Evolutionary conservation across 2,329 filamentous ascomycete species (phyloP), one percentile per base, ranked within the genome.

Genomic region (Corynespora cassiicola): DNA sequence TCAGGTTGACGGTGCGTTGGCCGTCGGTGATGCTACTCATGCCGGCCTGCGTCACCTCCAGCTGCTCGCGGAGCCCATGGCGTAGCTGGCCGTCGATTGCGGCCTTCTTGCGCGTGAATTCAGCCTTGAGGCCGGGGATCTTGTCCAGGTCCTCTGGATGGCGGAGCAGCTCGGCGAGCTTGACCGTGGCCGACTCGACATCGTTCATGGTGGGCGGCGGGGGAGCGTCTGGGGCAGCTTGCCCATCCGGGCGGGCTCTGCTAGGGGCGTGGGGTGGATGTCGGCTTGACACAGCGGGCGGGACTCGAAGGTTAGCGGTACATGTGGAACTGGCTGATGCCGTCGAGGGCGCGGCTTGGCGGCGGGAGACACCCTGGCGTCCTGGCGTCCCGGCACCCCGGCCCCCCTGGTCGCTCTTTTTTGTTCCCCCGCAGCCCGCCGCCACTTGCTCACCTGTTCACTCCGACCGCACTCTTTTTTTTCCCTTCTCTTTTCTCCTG

Each of bases 111-210:
- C 94, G 89, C 54, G 84, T 82, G 73, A 97, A 96, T 69, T 99
- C 94, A 53, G 87, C 81, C 74, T 95, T 96, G 64, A 99, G 79
- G 30, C 84, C 84, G 35, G 85, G 77, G 61, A 99, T 92, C 78
- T 96, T 97, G 75, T 99, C 94, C 54, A 99, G 85, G 72, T 99
- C 94, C 66, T 99, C 94, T 3, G 94, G 90, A 65, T 96, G 90
- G 61, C 90, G 89, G 54, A 99, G 85, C 47, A 97, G 83, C 76
- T 97, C 92, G 53, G 90, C 84, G 68, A 99, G 85, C 77, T 91
- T 91, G 68, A 88, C 82, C 30, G 81, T 81, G 48, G 78, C 72
- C 41, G 74, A 66, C 47, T 75, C 72, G 42, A 81, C 80, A 55
- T 84, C 80, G 75, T 82, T 86, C 83, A 80, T 88, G 54, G 42